These are phyloP conservation scores for Tetrapisispora namnaoensis DNA, from an alignment of 805 yeast genomes.

Conservation along the genomic window DNA sequence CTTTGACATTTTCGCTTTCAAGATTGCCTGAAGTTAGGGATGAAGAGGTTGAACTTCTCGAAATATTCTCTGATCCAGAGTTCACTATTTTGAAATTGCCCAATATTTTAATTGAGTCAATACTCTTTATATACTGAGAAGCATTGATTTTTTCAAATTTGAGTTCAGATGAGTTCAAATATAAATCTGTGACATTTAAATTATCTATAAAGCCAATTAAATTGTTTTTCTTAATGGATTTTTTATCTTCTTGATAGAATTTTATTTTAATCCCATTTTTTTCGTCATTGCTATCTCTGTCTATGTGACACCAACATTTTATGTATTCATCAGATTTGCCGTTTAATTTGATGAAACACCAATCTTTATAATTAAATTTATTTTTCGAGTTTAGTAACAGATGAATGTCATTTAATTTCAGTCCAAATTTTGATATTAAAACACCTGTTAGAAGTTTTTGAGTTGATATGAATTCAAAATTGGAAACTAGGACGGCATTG, in stretches of 20 bases:
- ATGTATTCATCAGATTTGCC: slow-evolving; percentile 22
- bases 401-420: slow-evolving; percentile 22
- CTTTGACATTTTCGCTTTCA: background rate
- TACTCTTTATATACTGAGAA: background rate
- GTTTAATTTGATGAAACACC: slow-evolving; percentile 26
- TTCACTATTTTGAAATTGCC: slow-evolving; percentile 14
- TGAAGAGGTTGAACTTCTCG: background rate
- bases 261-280: slow-evolving; percentile 20
- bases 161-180: slow-evolving; percentile 6
- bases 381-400: slow-evolving; percentile 21
- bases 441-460: slow-evolving; percentile 1
- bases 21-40: background rate
- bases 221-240: slow-evolving; percentile 17
- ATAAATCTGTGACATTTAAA: slow-evolving; percentile 22
- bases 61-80: background rate
- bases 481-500: background rate
- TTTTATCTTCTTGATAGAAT: slow-evolving; percentile 23
- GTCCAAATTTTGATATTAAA: slow-evolving; percentile 3
- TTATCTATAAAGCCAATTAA: slow-evolving; percentile 24
- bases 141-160: background rate
- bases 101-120: slow-evolving; percentile 14
- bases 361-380: slow-evolving; percentile 25
- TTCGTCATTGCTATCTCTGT: slow-evolving; percentile 18
- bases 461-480: background rate
- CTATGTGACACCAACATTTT: slow-evolving; percentile 28